A percentile compares a stretch with the other conserved stretches of the same genome.
These are phyloP conservation scores for Cystofilobasidium capitatum DNA, from an alignment of 768 basidiomycete species.

Conservation along the genomic window DNA sequence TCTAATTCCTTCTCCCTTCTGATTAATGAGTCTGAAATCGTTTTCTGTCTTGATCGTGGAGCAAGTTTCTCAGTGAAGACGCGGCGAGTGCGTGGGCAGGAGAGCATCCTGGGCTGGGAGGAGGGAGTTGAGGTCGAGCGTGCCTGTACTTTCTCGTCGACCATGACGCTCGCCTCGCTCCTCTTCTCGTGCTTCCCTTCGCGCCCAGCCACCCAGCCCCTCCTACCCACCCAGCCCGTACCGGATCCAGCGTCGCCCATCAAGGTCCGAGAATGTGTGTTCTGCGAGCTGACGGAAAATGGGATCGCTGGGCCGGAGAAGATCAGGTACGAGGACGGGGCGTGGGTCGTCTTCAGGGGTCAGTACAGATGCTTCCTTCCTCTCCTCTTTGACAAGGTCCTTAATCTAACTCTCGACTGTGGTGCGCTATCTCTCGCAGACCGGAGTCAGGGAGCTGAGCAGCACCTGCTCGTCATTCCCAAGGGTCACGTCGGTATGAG, in stretches of 20 bases:
- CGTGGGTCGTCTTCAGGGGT: constrained; percentile 11
- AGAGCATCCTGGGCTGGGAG: not conserved
- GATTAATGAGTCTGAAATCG: too few relatives aligned
- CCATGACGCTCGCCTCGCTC: not conserved
- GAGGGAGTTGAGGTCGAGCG: not conserved
- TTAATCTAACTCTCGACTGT: not conserved
- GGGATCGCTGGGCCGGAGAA: not conserved
- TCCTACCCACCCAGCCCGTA: not conserved
- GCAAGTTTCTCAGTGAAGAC: too few relatives aligned
- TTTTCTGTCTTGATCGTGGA: too few relatives aligned
- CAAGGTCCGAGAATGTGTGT: not conserved
- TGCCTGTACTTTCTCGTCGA: not conserved
- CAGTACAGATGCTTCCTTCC: not conserved
- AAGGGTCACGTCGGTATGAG: constrained; percentile 8
- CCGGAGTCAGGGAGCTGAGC: not conserved
- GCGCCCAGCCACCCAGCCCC: not conserved
- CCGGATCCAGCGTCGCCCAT: not conserved
- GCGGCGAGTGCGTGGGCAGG: too few relatives aligned
- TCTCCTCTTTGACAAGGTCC: not conserved
- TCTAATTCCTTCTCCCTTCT: too few relatives aligned
- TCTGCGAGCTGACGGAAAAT: not conserved
- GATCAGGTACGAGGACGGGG: not conserved
- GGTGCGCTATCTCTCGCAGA: not conserved
- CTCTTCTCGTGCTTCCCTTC: not conserved
- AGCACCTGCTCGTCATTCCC: constrained; percentile 18